Evolutionary conservation across 2,329 filamentous ascomycete genomes (phyloP).

Genomic region (Trichoderma simmonsii): DNA sequence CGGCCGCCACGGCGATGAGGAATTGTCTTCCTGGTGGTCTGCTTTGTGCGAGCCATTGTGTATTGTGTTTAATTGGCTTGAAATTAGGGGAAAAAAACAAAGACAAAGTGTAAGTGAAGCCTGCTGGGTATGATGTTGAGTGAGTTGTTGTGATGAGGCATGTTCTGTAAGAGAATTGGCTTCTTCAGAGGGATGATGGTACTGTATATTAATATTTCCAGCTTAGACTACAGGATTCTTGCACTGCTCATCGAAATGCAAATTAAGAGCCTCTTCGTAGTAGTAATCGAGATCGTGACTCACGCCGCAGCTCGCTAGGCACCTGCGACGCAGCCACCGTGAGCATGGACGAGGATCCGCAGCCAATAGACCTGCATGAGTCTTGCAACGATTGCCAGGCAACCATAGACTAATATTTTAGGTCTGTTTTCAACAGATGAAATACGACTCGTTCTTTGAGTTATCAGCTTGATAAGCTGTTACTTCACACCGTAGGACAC

Average conservation of each 20-base stretch:
- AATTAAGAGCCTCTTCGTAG: not conserved
- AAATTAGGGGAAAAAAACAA: too few relatives aligned
- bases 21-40: not conserved
- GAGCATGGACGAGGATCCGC: not conserved
- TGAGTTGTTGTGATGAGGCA: not conserved
- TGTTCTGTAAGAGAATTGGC: not conserved
- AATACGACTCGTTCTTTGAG: not conserved
- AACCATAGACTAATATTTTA: slow-evolving; percentile 15
- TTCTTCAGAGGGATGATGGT: not conserved
- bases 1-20: not conserved
- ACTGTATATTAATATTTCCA: slow-evolving; percentile 2
- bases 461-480: not conserved
- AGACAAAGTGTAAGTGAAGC: not conserved
- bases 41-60: slow-evolving; percentile 16
- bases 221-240: not conserved
- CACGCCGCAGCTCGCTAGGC: slow-evolving; percentile 10
- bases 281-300: not conserved
- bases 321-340: slow-evolving; percentile 12
- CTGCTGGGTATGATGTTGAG: not conserved
- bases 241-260: not conserved
- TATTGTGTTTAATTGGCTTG: not conserved
- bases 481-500: not conserved
- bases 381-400: slow-evolving; percentile 6
- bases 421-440: not conserved
- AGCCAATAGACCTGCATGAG: not conserved